A percentile compares a stretch with the other conserved stretches of the same genome.
Conservation (phyloP, 805 yeast genomes). For the Kregervanrija pseudodelftensis region DNA sequence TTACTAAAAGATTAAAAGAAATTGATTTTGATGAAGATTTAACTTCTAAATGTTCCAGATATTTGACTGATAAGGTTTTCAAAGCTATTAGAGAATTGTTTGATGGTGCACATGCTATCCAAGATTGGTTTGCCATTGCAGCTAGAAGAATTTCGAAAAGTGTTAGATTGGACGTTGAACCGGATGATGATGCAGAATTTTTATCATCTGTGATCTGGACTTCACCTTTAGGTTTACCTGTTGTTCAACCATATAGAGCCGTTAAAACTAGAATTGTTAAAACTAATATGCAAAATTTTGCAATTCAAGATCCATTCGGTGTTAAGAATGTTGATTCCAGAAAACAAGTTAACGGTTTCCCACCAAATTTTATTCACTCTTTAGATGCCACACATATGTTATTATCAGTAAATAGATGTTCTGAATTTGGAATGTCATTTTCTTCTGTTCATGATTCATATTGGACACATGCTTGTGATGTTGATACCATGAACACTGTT, state of each 20-base stretch:
- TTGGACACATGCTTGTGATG: constrained; percentile 94
- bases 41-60: constrained; percentile 41
- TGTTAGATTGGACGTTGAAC: constrained; percentile 58
- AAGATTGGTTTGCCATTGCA: constrained; percentile 90
- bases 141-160: constrained; percentile 78
- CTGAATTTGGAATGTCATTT: constrained; percentile 57
- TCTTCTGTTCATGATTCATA: constrained; percentile 97
- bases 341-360: constrained; percentile 88
- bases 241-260: constrained; percentile 92
- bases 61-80: constrained; percentile 72
- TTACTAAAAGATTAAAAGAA: constrained; percentile 66
- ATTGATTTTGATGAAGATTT: constrained; percentile 35
- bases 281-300: constrained; percentile 87
- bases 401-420: constrained; percentile 75
- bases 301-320: constrained; percentile 80
- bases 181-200: constrained; percentile 49
- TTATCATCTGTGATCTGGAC: constrained; percentile 96
- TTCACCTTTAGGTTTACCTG: constrained; percentile 89
- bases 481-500: constrained; percentile 59
- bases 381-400: constrained; percentile 97
- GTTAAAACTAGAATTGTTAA: constrained; percentile 54
- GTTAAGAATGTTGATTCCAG: constrained; percentile 77
- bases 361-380: constrained; percentile 93
- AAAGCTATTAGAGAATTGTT: constrained; percentile 79
- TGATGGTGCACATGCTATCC: constrained; percentile 88